Base-by-base conservation (phyloP, 139 green algal genomes). In the Axilococcus clingmanii region DNA sequence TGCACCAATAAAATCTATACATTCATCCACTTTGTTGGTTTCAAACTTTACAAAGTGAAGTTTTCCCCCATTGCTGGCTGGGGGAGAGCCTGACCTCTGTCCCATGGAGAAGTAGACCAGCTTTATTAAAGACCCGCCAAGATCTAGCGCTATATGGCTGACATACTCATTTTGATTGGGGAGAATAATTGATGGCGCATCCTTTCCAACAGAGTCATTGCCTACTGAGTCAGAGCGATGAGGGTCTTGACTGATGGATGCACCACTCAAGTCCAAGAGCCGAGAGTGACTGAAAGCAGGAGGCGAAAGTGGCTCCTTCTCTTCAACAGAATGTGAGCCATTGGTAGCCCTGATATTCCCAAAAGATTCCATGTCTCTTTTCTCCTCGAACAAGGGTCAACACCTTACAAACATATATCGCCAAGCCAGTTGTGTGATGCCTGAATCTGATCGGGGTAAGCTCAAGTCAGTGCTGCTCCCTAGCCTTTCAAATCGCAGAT, bases 1-100 rank as follows among this genome's bases (percentile, higher is more conserved):
- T 20, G 79, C 77, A 55, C 93, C 61, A 34, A 99, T 98, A 73
- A 98, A 99, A 40, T 85, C 72, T 0, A 99, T 66, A 54, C 64
- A 82, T 36, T 95, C 77, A 5, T 89, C 54, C 9, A 99, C 61
- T 14, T 82, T 79, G 4, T 43, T 63, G 0, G 81, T 96, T 69
- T 97, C 87, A 79, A 97, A 99, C 69, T 97, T 97, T 14, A 95
- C 85, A 76, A 99, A 98, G 70, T 98, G 93, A 46, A 98, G 75
- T 43, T 82, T 80, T 12, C 84, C 84, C 48, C 61, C 52, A 12
- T 27, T 27, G 19, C 14, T 23, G 15, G 23, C 24, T 9, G 20
- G 14, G 7, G 27, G 23, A 31, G 50, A 22, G 12, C 9, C 9
- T 9, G 41, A 9, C 41, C 9, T 9, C 11, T 12, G 22, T 16